Base-by-base conservation (phyloP, 768 basidiomycete genomes). In the Suillus paluster region DNA sequence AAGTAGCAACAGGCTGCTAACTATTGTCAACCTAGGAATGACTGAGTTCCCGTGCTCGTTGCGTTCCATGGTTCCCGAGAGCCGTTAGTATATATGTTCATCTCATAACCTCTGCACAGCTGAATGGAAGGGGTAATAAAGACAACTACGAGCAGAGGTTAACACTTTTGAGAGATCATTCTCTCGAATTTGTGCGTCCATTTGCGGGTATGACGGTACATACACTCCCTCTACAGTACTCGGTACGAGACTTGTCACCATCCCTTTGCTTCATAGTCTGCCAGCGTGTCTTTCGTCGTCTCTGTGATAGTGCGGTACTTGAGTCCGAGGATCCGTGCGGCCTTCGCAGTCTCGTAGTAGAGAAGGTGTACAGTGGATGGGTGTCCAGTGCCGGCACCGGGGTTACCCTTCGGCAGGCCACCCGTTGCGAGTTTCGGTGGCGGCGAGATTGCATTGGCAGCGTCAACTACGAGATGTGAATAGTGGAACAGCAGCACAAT, bases 221-320 rank as follows among this genome's bases (percentile, higher is more conserved):
- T 33, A 55, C 34, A 54, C 5, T 15, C 17, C n/a, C 5, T 55
- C 53, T 25, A n/a, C 6, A 38, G 15, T 38, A 38, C 54, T 19
- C 12, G 14, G 14, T 6, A 38, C 25, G 8, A 19, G 25, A 17
- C 39, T 2, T 25, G 42, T 63, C 68, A 78, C 82, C 80, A 83
- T 1, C 80, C 79, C 30, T 77, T 74, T n/a, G 64, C 68, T 65
- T 79, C 78, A 56, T 78, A 83, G 62, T 84, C 80, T 8, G 69
- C 73, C 42, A 84, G 56, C 9, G 72, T 75, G 61, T 81, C 84
- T 58, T 62, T 75, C 9, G 79, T 72, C 10, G 76, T 75, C 65
- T 83, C 77, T 63, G 76, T 77, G 44, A 77, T 75, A 4, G 74
- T 73, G 15, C 72, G 73, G 58, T 79, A 84, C 61, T 77, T 75